A percentile compares a stretch with the other conserved stretches of the same genome.
Conservation (phyloP, 2,329 filamentous ascomycete species). For the Fusarium sacchari region DNA sequence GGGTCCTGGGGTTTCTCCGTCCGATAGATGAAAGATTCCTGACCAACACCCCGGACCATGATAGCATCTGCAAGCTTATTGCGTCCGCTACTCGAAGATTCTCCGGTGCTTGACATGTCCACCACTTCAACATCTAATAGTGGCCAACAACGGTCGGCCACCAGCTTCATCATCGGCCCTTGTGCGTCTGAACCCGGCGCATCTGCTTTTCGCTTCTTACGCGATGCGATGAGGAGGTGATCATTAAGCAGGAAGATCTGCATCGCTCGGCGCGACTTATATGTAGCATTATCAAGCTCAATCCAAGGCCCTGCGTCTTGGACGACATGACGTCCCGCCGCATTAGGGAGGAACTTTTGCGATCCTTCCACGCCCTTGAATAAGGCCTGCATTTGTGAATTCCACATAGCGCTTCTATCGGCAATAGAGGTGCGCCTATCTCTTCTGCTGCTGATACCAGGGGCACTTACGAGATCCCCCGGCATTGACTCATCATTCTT, state of each 20-base stretch:
- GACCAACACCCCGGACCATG: constrained; percentile 85
- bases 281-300: constrained; percentile 95
- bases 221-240: constrained; percentile 88
- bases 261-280: constrained; percentile 89
- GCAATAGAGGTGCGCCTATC: constrained; percentile 92
- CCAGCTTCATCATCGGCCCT: constrained; percentile 75
- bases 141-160: constrained; percentile 95
- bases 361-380: constrained; percentile 99
- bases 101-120: constrained; percentile 78
- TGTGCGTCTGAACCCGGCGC: constrained; percentile 61
- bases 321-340: constrained; percentile 91
- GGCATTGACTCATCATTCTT: constrained; percentile 60
- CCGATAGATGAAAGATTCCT: constrained; percentile 93
- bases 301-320: constrained; percentile 95
- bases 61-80: constrained; percentile 84
- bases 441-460: constrained; percentile 69
- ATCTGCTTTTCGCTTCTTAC: constrained; percentile 91
- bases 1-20: constrained; percentile 82
- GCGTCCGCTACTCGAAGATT: constrained; percentile 58
- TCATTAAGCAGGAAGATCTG: constrained; percentile 95
- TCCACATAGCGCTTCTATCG: constrained; percentile 73
- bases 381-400: constrained; percentile 76
- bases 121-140: constrained; percentile 92
- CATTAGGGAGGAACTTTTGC: constrained; percentile 93
- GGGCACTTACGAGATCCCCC: constrained; percentile 57